Evolutionary conservation across 495 filamentous ascomycete genomes (phyloP).

Genomic region (Aspergillus campestris): DNA sequence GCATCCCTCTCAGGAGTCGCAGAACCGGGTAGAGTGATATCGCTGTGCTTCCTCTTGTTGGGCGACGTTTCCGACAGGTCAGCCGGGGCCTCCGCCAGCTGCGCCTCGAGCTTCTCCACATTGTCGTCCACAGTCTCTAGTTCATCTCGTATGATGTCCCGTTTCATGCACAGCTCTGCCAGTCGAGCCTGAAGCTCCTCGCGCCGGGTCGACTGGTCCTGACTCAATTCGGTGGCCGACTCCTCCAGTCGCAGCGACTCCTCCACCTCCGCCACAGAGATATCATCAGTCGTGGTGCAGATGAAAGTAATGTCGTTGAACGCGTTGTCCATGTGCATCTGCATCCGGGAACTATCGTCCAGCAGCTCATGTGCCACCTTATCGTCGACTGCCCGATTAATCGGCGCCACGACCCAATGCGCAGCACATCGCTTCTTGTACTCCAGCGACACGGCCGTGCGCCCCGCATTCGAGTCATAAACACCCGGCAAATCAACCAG

Average conservation of each 20-base stretch:
- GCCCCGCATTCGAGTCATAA: slow-evolving; percentile 57
- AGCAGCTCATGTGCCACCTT: slow-evolving; percentile 54
- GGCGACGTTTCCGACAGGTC: not conserved
- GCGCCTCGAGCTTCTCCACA: slow-evolving; percentile 26
- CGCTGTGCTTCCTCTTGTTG: slow-evolving; percentile 18
- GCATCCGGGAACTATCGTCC: slow-evolving; percentile 52
- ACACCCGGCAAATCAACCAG: slow-evolving; percentile 61
- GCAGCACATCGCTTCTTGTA: slow-evolving; percentile 51
- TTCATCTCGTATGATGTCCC: slow-evolving; percentile 27
- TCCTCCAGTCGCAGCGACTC: slow-evolving; percentile 33
- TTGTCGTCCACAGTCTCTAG: slow-evolving; percentile 21
- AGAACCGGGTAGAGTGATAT: slow-evolving; percentile 19
- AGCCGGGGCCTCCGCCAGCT: slow-evolving; percentile 6
- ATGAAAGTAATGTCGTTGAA: slow-evolving; percentile 54
- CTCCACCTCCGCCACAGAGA: slow-evolving; percentile 44
- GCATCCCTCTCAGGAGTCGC: too few relatives aligned
- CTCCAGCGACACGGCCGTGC: slow-evolving; percentile 48
- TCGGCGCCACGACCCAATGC: slow-evolving; percentile 52
- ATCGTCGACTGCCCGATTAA: slow-evolving; percentile 57
- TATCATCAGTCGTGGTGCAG: slow-evolving; percentile 63
- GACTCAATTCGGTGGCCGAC: not conserved
- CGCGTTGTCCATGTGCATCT: slow-evolving; percentile 55
- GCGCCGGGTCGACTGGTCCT: slow-evolving; percentile 18
- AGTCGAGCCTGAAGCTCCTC: not conserved
- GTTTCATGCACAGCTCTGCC: slow-evolving; percentile 15